A percentile compares a stretch with the other conserved stretches of the same genome.
Conservation (phyloP, 768 basidiomycete genomes). For the Auriscalpium orientale region DNA sequence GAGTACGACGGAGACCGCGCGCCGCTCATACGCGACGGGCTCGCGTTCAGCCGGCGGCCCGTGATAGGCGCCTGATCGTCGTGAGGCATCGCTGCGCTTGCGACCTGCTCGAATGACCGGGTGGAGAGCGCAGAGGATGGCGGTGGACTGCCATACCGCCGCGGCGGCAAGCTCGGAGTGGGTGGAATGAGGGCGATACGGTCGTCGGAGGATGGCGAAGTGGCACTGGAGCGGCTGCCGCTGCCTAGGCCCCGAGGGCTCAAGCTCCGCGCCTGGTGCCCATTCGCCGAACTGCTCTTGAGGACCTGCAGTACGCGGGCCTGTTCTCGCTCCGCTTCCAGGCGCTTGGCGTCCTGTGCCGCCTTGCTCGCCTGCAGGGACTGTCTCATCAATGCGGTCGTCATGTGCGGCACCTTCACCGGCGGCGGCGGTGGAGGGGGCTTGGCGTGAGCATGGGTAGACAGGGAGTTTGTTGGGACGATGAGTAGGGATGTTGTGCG, state of each 20-base stretch:
- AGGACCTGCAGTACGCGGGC: slow-evolving; percentile 66
- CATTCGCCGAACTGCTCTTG: slow-evolving; percentile 43
- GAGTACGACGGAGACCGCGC: slow-evolving; percentile 13
- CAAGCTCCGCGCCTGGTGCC: not conserved
- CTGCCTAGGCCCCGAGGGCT: no score
- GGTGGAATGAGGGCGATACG: slow-evolving; percentile 17
- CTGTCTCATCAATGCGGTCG: slow-evolving; percentile 64
- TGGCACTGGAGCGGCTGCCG: slow-evolving; percentile 4
- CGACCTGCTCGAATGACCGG: slow-evolving; percentile 36
- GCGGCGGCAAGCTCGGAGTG: slow-evolving; percentile 29
- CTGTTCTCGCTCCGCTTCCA: slow-evolving; percentile 59
- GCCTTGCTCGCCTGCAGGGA: slow-evolving; percentile 67
- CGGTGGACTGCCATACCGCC: slow-evolving; percentile 27
- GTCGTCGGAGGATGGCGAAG: slow-evolving; percentile 13
- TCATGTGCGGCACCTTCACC: slow-evolving; percentile 35
- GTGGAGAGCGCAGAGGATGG: slow-evolving; percentile 25
- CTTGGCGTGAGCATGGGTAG: slow-evolving; percentile 7
- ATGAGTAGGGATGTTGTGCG: not conserved
- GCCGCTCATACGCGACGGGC: not conserved
- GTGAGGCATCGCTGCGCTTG: slow-evolving; percentile 25
- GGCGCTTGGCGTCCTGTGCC: slow-evolving; percentile 62
- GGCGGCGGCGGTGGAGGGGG: slow-evolving; percentile 14
- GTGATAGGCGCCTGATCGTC: not conserved
- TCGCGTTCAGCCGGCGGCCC: not conserved
- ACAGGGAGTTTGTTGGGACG: not conserved